Conservation (phyloP, 306 rosid species). For the Citrullus mucosospermus region DNA sequence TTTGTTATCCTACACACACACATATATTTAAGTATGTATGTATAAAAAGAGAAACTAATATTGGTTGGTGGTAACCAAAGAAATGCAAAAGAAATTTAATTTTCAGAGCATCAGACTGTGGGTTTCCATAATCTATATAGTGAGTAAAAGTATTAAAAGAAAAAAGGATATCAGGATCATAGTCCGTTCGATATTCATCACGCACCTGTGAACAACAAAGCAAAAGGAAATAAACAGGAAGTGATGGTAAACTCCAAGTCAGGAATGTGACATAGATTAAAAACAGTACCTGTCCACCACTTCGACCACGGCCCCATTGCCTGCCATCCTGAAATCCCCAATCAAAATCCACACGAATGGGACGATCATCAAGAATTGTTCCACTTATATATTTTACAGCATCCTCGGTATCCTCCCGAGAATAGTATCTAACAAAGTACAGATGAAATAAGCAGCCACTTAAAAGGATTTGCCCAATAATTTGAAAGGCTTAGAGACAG, state of each 20-base stretch:
- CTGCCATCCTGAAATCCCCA: constrained; percentile 99
- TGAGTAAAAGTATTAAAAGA: background rate
- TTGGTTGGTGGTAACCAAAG: background rate
- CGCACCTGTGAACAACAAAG: constrained; percentile 57
- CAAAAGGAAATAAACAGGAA: constrained; percentile 7
- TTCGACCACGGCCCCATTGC: constrained; percentile 99
- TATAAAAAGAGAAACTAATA: background rate
- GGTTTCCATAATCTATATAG: background rate
- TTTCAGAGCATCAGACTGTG: background rate
- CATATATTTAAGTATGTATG: background rate
- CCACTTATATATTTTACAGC: constrained; percentile 92
- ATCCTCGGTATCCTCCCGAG: constrained; percentile 92
- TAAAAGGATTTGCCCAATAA: background rate
- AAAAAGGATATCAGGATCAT: constrained; percentile 97
- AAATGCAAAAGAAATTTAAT: background rate
- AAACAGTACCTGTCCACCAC: constrained; percentile 84
- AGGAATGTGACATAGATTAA: background rate
- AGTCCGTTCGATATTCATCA: constrained; percentile 94
- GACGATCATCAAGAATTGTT: constrained; percentile 96
- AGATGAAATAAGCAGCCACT: background rate
- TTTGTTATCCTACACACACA: background rate
- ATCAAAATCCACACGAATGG: constrained; percentile 98
- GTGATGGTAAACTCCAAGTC: background rate
- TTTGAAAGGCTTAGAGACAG: background rate
- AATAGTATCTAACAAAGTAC: constrained; percentile 47